These are phyloP conservation scores for Parathielavia hyrcaniae DNA, from an alignment of 495 filamentous ascomycete genomes.

Conservation along the genomic window DNA sequence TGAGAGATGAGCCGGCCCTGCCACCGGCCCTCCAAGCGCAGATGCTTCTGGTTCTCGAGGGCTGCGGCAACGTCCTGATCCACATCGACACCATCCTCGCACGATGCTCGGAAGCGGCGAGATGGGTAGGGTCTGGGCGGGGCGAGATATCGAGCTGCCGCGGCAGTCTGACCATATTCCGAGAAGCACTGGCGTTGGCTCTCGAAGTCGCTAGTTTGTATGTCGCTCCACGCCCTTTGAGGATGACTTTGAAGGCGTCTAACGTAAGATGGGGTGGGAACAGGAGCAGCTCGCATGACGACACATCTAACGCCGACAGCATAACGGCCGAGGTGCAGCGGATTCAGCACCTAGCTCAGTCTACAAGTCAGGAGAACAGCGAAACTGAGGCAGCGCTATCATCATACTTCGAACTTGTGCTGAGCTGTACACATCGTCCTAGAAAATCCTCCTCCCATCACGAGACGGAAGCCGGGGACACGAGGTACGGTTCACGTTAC, in stretches of 20 bases:
- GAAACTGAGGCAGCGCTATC: slow-evolving; percentile 6
- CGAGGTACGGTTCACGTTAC: background rate
- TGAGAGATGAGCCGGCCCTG: slow-evolving; percentile 23
- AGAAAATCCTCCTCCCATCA: background rate
- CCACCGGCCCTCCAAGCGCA: slow-evolving; percentile 21
- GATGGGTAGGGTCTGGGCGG: slow-evolving; percentile 20
- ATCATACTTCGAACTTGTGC: slow-evolving; percentile 19
- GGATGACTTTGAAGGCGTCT: background rate
- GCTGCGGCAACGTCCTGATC: slow-evolving; percentile 20
- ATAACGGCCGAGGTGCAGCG: slow-evolving; percentile 19
- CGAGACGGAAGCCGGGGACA: background rate
- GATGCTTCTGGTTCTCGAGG: slow-evolving; percentile 22
- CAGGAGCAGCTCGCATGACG: slow-evolving; percentile 4
- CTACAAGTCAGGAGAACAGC: background rate
- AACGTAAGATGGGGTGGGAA: background rate
- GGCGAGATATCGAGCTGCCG: slow-evolving; percentile 16
- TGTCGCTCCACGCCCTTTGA: too few species aligned
- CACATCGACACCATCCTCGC: slow-evolving; percentile 21
- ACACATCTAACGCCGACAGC: background rate
- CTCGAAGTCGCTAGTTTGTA: slow-evolving; percentile 26
- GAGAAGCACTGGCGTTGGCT: slow-evolving; percentile 21
- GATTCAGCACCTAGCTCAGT: slow-evolving; percentile 1
- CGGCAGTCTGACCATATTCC: slow-evolving; percentile 16
- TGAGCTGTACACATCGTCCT: background rate
- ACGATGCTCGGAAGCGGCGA: slow-evolving; percentile 14